Evolutionary conservation across 495 filamentous ascomycete genomes (phyloP), one percentile per base, ranked within the genome.

Genomic region (Cercophora sp.): DNA sequence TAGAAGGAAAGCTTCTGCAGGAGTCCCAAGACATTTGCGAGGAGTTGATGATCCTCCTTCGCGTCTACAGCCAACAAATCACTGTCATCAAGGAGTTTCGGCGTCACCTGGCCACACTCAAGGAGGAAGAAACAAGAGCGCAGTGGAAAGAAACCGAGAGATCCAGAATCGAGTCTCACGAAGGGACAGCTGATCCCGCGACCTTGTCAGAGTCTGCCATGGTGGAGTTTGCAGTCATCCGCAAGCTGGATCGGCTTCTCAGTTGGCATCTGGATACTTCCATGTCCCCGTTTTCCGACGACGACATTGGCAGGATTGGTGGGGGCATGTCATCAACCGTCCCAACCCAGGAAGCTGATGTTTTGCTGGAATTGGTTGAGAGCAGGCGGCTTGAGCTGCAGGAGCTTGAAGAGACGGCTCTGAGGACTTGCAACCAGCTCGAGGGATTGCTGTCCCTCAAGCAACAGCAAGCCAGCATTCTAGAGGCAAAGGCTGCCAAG

Each of bases 21-120:
- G 39, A 42, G 39, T 42, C 39, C 13, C 39, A 22, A 5, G 39
- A 42, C 16, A 42, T 42, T 13, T 23, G 39, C 13, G 39, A 42
- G 13, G 39, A 42, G 19, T 23, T 42, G 20, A 42, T 42, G 39
- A 42, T 42, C 5, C 13, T 42, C 16, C 39, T 42, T 10, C 39
- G 16, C 19, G 39, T 42, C 16, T 42, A 42, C 20, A 20, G 39
- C 5, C 39, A 42, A 13, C 39, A 42, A 19, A 42, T 42, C 16
- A 42, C 39, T 20, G 39, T 42, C 20, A 13, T 42, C 16, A 42
- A 42, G 39, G 39, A 42, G 39, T 42, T 42, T 42, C 39, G 39
- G 16, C 19, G 39, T 5, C 39, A 42, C 39, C 18, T 42, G 4
- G 5, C 39, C 2, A 42, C 39, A 5, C 39, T 42, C 39, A 42